phyloP scores from a whole-genome alignment of 2,329 filamentous ascomycete species.

The Monilinia laxa region DNA sequence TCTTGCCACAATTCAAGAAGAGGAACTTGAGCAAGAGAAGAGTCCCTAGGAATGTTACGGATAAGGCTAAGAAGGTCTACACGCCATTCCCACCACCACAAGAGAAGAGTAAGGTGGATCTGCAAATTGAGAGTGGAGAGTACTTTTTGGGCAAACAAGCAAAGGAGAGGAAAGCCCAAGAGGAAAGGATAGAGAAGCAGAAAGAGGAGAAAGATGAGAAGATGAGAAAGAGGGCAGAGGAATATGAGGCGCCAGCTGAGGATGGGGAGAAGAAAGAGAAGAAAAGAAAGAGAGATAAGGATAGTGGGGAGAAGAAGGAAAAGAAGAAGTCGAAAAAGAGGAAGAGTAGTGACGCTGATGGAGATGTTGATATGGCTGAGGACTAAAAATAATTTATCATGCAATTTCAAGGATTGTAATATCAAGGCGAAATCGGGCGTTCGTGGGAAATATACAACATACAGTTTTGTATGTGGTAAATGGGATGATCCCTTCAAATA shows the following conservation, averaged over 20 bases:
- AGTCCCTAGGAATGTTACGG: slow-evolving; percentile 79
- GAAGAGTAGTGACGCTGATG: slow-evolving; percentile 25
- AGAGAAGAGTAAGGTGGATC: slow-evolving; percentile 98
- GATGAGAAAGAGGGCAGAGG: slow-evolving; percentile 77
- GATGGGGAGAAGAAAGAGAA: slow-evolving; percentile 53
- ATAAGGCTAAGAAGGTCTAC: slow-evolving; percentile 93
- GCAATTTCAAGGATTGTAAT: neutral
- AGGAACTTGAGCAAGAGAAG: slow-evolving; percentile 81
- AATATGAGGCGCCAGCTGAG: slow-evolving; percentile 86
- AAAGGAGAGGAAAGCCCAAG: slow-evolving; percentile 78
- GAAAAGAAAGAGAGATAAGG: slow-evolving; percentile 44
- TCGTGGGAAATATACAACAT: slow-evolving; percentile 19
- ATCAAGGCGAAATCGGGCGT: slow-evolving; percentile 21
- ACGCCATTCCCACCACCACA: slow-evolving; percentile 95
- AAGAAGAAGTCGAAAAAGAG: slow-evolving; percentile 28
- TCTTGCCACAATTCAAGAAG: slow-evolving; percentile 97
- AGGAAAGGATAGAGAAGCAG: slow-evolving; percentile 81
- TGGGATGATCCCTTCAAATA: neutral
- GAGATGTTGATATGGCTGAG: slow-evolving; percentile 21
- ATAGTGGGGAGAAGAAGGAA: slow-evolving; percentile 34
- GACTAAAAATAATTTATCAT: slow-evolving; percentile 15
- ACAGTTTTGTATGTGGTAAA: slow-evolving; percentile 13
- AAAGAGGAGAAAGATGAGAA: slow-evolving; percentile 85
- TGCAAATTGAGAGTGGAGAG: slow-evolving; percentile 96
- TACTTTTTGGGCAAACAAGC: slow-evolving; percentile 94